Conservation (phyloP, 2,329 filamentous ascomycete genomes). For the Colletotrichum tanaceti region DNA sequence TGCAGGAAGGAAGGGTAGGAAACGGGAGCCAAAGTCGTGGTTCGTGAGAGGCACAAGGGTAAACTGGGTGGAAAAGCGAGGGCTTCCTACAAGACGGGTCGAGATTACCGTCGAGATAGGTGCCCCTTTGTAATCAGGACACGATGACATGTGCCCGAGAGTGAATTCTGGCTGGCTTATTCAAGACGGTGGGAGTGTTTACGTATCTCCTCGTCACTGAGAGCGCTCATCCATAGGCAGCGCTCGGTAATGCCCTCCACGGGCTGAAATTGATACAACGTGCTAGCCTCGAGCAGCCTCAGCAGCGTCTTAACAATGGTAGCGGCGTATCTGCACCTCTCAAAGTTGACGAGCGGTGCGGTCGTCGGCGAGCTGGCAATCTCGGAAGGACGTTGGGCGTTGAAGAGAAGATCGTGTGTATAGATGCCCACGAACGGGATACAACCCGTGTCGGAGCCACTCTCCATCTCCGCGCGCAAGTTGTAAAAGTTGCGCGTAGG, state of each 20-base stretch:
- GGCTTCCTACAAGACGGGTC: conserved; percentile 5
- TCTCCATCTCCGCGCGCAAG: conserved; percentile 84
- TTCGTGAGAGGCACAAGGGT: conserved; percentile 20
- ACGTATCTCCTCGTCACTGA: conserved; percentile 80
- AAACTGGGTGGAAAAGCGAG: conserved; percentile 8
- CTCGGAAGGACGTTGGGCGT: conserved; percentile 80
- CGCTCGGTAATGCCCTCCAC: conserved; percentile 82
- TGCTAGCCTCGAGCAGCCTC: conserved; percentile 81
- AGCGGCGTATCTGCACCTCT: conserved; percentile 80
- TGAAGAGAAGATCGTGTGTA: conserved; percentile 85
- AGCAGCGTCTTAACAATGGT: conserved; percentile 83
- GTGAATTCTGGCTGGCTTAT: conserved; percentile 43
- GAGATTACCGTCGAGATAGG: background rate
- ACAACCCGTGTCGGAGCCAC: conserved; percentile 73
- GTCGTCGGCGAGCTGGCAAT: conserved; percentile 75
- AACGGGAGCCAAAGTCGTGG: conserved; percentile 32
- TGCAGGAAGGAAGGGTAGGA: conserved; percentile 30
- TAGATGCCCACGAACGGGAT: conserved; percentile 88
- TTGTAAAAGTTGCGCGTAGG: conserved; percentile 83
- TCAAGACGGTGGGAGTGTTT: conserved; percentile 63
- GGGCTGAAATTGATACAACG: conserved; percentile 77
- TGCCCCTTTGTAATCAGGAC: background rate
- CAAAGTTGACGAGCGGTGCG: conserved; percentile 83
- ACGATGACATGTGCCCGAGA: background rate
- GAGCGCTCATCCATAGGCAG: conserved; percentile 86